Evolutionary conservation across 108 stramenopile genomes (phyloP).

Genomic region (Stephanodiscus triporus): DNA sequence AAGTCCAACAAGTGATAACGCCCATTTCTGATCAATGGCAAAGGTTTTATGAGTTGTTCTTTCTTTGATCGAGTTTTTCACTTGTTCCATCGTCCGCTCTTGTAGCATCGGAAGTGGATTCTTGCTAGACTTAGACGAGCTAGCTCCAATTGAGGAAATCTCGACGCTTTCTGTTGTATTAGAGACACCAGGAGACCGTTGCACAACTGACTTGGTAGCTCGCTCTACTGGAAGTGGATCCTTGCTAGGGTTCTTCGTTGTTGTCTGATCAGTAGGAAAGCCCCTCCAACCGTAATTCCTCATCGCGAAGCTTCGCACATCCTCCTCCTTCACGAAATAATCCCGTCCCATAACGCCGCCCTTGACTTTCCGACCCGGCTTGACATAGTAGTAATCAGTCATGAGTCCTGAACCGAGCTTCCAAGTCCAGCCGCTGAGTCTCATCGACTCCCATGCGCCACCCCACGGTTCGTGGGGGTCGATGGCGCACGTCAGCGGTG

Average conservation of each 20-base stretch:
- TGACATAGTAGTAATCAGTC: slow-evolving; percentile 43
- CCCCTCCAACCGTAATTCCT: slow-evolving; percentile 40
- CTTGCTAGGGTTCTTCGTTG: too few relatives aligned
- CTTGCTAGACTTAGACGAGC: not conserved
- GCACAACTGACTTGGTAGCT: too few relatives aligned
- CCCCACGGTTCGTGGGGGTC: slow-evolving; percentile 28
- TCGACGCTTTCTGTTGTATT: not conserved
- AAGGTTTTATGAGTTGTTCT: not conserved
- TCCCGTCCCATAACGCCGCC: slow-evolving; percentile 26
- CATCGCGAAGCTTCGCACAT: slow-evolving; percentile 40
- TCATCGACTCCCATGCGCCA: slow-evolving; percentile 34
- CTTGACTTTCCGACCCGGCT: slow-evolving; percentile 30
- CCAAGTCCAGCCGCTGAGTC: slow-evolving; percentile 40
- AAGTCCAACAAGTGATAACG: not conserved
- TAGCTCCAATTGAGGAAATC: not conserved
- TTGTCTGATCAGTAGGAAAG: too few relatives aligned
- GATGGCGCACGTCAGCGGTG: not conserved
- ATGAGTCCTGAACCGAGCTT: slow-evolving; percentile 37
- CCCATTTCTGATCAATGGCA: not conserved
- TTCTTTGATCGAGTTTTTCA: not conserved
- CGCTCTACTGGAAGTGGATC: too few relatives aligned
- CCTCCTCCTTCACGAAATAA: slow-evolving; percentile 30
- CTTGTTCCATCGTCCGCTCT: not conserved
- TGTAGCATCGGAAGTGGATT: not conserved
- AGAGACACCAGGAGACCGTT: not conserved